Evolutionary conservation across 257 asterid genomes (phyloP), one percentile per base, ranked within the genome.

Genomic region (Przewalskia tangutica): DNA sequence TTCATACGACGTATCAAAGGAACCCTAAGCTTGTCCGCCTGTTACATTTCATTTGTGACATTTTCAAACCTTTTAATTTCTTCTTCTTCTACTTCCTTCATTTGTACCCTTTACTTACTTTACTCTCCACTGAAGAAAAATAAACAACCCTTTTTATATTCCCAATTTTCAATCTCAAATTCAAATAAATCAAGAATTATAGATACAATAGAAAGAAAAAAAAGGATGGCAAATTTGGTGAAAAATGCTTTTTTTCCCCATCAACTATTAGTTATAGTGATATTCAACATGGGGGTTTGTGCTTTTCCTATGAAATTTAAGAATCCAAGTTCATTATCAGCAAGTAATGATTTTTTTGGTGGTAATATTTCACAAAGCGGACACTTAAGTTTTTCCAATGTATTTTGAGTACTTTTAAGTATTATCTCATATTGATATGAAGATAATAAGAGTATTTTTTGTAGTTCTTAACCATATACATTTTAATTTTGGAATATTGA

Each of bases 101-200:
- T 53, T 38, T 8, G 46, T 34, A n/a, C 17, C 17, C 53, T 20
- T 8, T 10, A 17, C 77, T 67, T 67, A 38, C 18, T 7, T 38
- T 27, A 36, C 2, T 36, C 40, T 38, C n/a, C 34, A 67, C 40
- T 67, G 34, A 67, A 67, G 54, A 40, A 68, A 42, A 42, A 18
- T 17, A 12, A 53, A 53, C n/a, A 53, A 2, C 54, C 34, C 3
- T 17, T 68, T 68, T 68, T 1, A 68, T 2, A 68, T 68, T 68
- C 77, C 77, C 77, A 68, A 68, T 68, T 68, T 68, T 55, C 77
- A 68, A 42, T 68, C 77, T 68, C 55, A 68, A 18, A 38, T 3
- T 66, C 38, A 1, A 66, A 58, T n/a, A 59, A 34, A 3, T 59
- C 36, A 10, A 4, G n/a, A 59, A 2, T n/a, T n/a, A n/a, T 5